phyloP scores from a whole-genome alignment of 1,284 basidiomycete genomes.

The Irpex lacteus region DNA sequence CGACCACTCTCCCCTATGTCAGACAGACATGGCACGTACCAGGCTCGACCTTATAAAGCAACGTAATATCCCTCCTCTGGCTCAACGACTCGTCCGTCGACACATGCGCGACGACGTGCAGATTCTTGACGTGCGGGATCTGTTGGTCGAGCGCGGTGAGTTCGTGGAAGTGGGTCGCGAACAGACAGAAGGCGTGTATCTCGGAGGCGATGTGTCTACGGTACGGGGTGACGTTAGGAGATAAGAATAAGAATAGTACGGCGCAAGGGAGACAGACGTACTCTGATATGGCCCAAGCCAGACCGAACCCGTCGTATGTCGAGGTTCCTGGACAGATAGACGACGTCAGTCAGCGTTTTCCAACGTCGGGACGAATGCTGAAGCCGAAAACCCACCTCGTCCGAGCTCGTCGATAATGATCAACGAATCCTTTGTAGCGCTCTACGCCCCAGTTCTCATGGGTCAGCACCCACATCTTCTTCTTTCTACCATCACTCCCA shows the following conservation, averaged over 20 bases:
- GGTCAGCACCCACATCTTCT: not conserved
- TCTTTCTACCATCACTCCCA: not conserved
- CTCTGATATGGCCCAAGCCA: conserved; percentile 99
- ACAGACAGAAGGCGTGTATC: conserved; percentile 92
- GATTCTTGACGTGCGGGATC: conserved; percentile 86
- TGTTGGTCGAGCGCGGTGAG: conserved; percentile 90
- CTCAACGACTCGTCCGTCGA: conserved; percentile 42
- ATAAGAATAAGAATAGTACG: not conserved
- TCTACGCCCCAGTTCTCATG: conserved; percentile 40
- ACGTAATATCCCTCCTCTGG: conserved; percentile 83
- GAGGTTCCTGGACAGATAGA: conserved; percentile 67
- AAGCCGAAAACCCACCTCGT: conserved; percentile 51
- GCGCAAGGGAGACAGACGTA: conserved; percentile 33
- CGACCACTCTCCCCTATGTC: too few species aligned
- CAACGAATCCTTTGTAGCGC: conserved; percentile 89
- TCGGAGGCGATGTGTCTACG: conserved; percentile 86
- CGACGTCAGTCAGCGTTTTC: not conserved
- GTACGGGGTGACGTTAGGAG: not conserved
- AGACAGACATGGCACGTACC: too few species aligned
- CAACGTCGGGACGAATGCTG: not conserved
- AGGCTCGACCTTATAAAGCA: conserved; percentile 95
- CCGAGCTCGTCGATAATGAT: conserved; percentile 99
- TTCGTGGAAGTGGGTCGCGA: conserved; percentile 99
- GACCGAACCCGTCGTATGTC: conserved; percentile 97
- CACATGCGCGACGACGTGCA: conserved; percentile 96